Percentiles rank a stretch among this genome's conserved stretches.
Conservation (phyloP, 2,329 filamentous ascomycete genomes). For the Cladophialophora yegresii region DNA sequence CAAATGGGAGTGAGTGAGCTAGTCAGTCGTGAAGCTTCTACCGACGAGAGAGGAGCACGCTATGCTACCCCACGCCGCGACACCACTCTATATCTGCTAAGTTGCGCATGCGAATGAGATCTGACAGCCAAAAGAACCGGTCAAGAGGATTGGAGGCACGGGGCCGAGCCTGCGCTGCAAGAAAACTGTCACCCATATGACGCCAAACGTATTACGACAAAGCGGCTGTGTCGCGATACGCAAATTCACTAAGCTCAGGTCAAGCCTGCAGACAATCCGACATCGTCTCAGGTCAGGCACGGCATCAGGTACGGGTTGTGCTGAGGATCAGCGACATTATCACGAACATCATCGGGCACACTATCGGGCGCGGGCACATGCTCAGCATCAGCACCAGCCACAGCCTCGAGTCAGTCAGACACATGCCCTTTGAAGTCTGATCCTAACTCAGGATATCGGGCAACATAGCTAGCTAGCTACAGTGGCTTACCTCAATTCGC, state of each 20-base stretch:
- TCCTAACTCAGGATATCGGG: too few species aligned
- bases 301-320: too few species aligned
- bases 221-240: background rate
- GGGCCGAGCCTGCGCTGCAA: background rate
- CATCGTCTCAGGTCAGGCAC: background rate
- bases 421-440: too few species aligned
- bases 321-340: too few species aligned
- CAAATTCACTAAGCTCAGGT: background rate
- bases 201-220: background rate
- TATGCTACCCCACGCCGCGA: background rate
- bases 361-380: too few species aligned
- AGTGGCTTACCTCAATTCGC: too few species aligned
- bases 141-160: background rate
- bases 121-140: background rate
- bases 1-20: background rate
- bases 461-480: too few species aligned
- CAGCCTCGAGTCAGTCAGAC: too few species aligned
- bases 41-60: background rate
- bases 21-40: background rate
- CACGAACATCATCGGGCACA: too few species aligned
- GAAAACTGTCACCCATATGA: background rate
- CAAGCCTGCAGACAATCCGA: too few species aligned
- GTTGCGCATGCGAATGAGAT: background rate
- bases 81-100: background rate
- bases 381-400: background rate